Evolutionary conservation across 2,329 filamentous ascomycete genomes (phyloP).

Genomic region (Triangularia verruculosa): DNA sequence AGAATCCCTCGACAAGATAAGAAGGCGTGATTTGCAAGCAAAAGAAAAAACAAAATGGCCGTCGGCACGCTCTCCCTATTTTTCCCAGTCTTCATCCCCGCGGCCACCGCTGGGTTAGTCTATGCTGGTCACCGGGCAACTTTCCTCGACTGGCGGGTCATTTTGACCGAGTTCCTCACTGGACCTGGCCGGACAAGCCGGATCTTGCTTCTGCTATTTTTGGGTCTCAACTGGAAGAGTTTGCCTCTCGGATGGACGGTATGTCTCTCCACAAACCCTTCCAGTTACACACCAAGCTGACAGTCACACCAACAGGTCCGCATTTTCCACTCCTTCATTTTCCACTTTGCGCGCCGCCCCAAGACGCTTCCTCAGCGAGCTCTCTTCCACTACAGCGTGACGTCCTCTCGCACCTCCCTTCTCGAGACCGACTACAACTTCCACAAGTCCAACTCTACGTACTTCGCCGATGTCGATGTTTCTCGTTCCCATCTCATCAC

Average conservation of each 20-base stretch:
- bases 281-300: neutral
- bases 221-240: constrained; percentile 68
- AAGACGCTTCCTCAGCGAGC: constrained; percentile 30
- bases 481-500: constrained; percentile 77
- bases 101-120: constrained; percentile 41
- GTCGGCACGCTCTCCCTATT: constrained; percentile 34
- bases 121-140: constrained; percentile 43
- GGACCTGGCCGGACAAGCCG: constrained; percentile 54
- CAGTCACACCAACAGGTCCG: constrained; percentile 29
- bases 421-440: constrained; percentile 41
- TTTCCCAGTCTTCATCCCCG: constrained; percentile 43
- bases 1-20: neutral
- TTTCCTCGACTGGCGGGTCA: constrained; percentile 41
- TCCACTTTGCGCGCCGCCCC: constrained; percentile 29
- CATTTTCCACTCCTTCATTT: constrained; percentile 36
- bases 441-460: constrained; percentile 58
- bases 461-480: constrained; percentile 83
- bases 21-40: neutral
- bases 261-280: constrained; percentile 34
- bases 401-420: constrained; percentile 31
- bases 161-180: constrained; percentile 46
- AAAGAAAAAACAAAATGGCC: constrained; percentile 24
- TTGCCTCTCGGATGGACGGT: constrained; percentile 75
- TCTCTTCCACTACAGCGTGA: constrained; percentile 38
- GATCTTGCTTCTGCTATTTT: constrained; percentile 52